Base-by-base conservation (phyloP, 352 stramenopile species). In the Globisporangium viniferum region DNA sequence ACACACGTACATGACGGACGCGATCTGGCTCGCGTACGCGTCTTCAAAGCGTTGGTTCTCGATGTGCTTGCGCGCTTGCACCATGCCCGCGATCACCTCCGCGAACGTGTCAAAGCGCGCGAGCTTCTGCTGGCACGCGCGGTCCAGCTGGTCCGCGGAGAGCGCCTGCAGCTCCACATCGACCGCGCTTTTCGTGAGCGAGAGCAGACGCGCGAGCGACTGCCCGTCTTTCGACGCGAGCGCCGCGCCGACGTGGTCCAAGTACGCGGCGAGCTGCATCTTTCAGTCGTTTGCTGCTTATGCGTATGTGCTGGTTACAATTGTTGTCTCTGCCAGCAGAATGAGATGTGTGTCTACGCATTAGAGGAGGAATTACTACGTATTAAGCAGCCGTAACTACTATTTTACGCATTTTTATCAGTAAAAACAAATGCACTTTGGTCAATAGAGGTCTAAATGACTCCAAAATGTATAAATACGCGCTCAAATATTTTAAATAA, bases 11-110 rank as follows among this genome's bases (percentile, higher is more conserved):
- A 92, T 86, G 73, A 92, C 82, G 22, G 82, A 81, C 0, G 68
- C 75, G 62, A 94, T 94, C 66, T 94, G 81, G 24, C 76, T 73
- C 29, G 69, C 75, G 61, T 94, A 92, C 18, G 86, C 86, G 18
- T 90, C 80, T 5, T 73, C 67, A 61, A 86, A 91, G 29, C 54
- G 62, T 61, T 77, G 69, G 36, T 66, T 61, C 35, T 79, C 69
- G 27, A 92, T 33, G 57, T 82, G 72, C 67, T 91, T 90, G 64
- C 86, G 84, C 63, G 86, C 82, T 60, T 89, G 71, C 54, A 92
- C 66, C 54, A 92, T 71, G 39, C 81, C 81, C n/a, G 73, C 67
- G 62, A 87, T 72, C 63, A 94, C 84, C 12, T 94, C 86, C 18
- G 69, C 67, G 49, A 92, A 90, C 20, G 61, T 57, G 33, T 71